Evolutionary conservation across 306 rosid genomes (phyloP).

Genomic region (Prinsepia uniflora): DNA sequence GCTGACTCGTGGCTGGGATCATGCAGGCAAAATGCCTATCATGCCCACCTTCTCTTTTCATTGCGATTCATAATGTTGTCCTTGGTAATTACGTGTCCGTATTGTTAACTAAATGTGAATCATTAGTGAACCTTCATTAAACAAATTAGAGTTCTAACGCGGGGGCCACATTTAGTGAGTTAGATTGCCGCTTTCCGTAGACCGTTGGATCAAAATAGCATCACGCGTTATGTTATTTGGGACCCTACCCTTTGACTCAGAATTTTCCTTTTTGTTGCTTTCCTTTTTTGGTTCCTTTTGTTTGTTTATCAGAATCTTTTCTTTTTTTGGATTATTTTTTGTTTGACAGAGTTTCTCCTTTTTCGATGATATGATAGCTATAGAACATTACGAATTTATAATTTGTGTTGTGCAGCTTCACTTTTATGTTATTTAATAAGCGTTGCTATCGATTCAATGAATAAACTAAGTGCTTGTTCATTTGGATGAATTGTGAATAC

Average conservation of each 20-base stretch:
- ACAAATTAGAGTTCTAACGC: not conserved
- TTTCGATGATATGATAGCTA: not conserved
- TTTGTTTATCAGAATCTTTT: too few species aligned
- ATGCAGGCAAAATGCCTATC: not conserved
- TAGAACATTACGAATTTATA: not conserved
- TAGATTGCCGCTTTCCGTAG: not conserved
- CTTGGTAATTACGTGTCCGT: not conserved
- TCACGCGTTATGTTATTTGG: not conserved
- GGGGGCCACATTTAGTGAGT: not conserved
- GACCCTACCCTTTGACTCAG: not conserved
- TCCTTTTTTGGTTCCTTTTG: too few species aligned
- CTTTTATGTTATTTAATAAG: not conserved
- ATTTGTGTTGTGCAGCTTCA: not conserved
- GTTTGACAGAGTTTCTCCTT: too few species aligned
- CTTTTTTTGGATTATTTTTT: too few species aligned
- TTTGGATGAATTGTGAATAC: slow-evolving; percentile 20
- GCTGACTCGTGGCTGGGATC: not conserved
- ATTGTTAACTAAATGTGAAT: not conserved
- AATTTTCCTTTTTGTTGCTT: not conserved
- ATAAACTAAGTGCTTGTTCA: not conserved
- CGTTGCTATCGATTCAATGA: not conserved
- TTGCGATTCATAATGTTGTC: too few species aligned
- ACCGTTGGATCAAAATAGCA: not conserved
- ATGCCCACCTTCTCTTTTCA: not conserved
- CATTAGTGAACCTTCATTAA: too few species aligned